Percentiles rank a stretch among this genome's conserved stretches.
phyloP scores from a whole-genome alignment of 2,329 filamentous ascomycete species.

The Epichloe sylvatica region DNA sequence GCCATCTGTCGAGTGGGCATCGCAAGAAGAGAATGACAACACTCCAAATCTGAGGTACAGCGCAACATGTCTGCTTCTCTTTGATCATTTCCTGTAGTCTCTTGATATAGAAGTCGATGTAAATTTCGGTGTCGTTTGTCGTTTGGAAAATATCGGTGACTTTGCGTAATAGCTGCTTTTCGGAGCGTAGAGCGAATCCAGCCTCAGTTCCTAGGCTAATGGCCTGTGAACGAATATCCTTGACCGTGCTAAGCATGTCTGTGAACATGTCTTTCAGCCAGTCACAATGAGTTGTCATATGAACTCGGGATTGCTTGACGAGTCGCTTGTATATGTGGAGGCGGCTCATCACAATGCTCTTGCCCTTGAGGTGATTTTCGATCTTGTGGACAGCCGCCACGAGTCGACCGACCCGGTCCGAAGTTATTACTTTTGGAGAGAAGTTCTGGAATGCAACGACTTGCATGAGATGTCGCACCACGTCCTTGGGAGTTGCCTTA shows the following conservation, averaged over 20 bases:
- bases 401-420: constrained; percentile 54
- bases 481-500: constrained; percentile 54
- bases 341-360: constrained; percentile 64
- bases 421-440: constrained; percentile 56
- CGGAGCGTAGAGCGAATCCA: constrained; percentile 53
- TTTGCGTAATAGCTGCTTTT: constrained; percentile 51
- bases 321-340: constrained; percentile 68
- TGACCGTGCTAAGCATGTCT: constrained; percentile 65
- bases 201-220: constrained; percentile 61
- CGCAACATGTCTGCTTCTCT: constrained; percentile 32
- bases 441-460: constrained; percentile 73
- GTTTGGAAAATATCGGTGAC: constrained; percentile 50
- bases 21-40: constrained; percentile 66
- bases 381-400: constrained; percentile 58
- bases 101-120: constrained; percentile 54
- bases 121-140: constrained; percentile 37
- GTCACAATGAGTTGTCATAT: constrained; percentile 57
- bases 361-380: constrained; percentile 60
- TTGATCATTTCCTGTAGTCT: constrained; percentile 56
- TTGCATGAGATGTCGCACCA: constrained; percentile 67
- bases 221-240: constrained; percentile 62
- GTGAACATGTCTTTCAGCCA: constrained; percentile 77
- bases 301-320: constrained; percentile 51
- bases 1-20: constrained; percentile 53
- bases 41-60: constrained; percentile 83